A percentile compares a stretch with the other conserved stretches of the same genome.
Conservation (phyloP, 257 asterid species). For the Haberlea rhodopensis region DNA sequence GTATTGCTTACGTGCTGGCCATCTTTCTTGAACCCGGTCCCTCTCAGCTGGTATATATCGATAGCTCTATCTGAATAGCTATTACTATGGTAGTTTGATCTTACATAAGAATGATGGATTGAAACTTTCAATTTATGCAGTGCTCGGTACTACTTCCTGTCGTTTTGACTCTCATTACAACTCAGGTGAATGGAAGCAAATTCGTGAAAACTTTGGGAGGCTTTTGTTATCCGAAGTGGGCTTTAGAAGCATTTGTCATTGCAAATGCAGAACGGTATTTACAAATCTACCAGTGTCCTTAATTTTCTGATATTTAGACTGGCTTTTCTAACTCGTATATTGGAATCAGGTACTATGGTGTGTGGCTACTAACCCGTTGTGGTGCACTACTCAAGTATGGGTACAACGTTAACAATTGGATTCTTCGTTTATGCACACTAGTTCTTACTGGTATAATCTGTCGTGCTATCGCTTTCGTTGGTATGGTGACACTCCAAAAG, state of each 20-base stretch:
- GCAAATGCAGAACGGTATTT: slow-evolving; percentile 76
- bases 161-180: slow-evolving; percentile 79
- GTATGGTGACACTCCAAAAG: slow-evolving; percentile 72
- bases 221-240: slow-evolving; percentile 88
- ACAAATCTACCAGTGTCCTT: neutral
- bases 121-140: slow-evolving; percentile 37
- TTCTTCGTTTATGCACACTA: slow-evolving; percentile 53
- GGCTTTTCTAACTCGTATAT: neutral
- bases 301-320: neutral
- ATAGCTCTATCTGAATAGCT: slow-evolving; percentile 9
- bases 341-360: slow-evolving; percentile 69
- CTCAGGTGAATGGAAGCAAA: slow-evolving; percentile 47
- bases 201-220: slow-evolving; percentile 46
- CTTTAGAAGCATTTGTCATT: slow-evolving; percentile 86
- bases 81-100: slow-evolving; percentile 6
- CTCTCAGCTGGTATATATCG: slow-evolving; percentile 80
- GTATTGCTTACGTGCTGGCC: slow-evolving; percentile 77
- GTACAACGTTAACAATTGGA: slow-evolving; percentile 65
- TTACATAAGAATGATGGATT: neutral
- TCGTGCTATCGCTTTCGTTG: slow-evolving; percentile 71
- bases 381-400: slow-evolving; percentile 60
- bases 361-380: slow-evolving; percentile 91
- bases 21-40: slow-evolving; percentile 92
- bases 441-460: slow-evolving; percentile 52
- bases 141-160: slow-evolving; percentile 86